These are phyloP conservation scores for Fusarium solani-melongenae DNA, from an alignment of 2,329 filamentous ascomycete species.

Conservation along the genomic window DNA sequence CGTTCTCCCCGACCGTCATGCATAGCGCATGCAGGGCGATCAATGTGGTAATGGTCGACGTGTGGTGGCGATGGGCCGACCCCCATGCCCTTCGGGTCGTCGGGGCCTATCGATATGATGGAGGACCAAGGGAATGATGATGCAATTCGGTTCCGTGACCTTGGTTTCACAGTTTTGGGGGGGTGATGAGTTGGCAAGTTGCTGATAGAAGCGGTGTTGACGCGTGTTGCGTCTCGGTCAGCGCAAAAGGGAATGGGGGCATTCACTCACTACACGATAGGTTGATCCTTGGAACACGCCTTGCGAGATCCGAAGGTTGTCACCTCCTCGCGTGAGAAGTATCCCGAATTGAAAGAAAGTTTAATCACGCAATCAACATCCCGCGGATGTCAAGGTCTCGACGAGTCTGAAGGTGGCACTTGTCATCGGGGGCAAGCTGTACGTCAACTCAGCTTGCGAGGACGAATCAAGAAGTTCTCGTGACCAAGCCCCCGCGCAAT, in stretches of 20 bases:
- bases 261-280: neutral
- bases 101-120: constrained; percentile 30
- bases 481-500: neutral
- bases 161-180: constrained; percentile 9
- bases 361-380: constrained; percentile 38
- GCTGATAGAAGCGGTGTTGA: neutral
- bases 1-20: constrained; percentile 33
- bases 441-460: neutral
- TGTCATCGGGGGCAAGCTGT: constrained; percentile 10
- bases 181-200: constrained; percentile 3
- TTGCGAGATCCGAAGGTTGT: constrained; percentile 34
- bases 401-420: neutral
- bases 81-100: constrained; percentile 35
- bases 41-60: constrained; percentile 35
- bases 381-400: constrained; percentile 1
- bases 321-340: constrained; percentile 16
- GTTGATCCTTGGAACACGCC: neutral
- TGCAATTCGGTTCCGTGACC: constrained; percentile 4
- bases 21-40: constrained; percentile 24
- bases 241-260: neutral
- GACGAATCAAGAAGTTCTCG: neutral
- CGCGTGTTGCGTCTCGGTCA: neutral
- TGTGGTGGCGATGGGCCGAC: constrained; percentile 34
- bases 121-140: constrained; percentile 26
- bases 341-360: constrained; percentile 10